phyloP scores from a whole-genome alignment of 2,329 filamentous ascomycete genomes.

The Graphium sp. region DNA sequence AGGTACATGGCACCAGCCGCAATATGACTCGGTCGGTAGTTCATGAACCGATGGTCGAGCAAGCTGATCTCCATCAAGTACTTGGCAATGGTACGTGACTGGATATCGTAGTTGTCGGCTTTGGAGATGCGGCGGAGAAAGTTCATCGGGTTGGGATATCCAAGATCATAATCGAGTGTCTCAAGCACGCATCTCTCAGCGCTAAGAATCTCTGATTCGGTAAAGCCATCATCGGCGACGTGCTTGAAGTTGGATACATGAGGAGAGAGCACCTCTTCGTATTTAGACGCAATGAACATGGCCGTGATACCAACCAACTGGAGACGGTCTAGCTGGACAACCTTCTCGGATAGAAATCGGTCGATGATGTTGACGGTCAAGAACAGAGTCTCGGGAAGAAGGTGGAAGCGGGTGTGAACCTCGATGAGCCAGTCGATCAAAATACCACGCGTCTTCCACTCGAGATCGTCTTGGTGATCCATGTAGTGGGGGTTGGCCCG shows the following conservation, averaged over 20 bases:
- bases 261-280: constrained; percentile 93
- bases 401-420: constrained; percentile 90
- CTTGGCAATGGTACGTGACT: constrained; percentile 91
- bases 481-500: constrained; percentile 90
- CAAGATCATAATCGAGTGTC: constrained; percentile 89
- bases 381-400: constrained; percentile 92
- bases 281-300: constrained; percentile 99
- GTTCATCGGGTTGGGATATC: constrained; percentile 99
- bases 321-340: constrained; percentile 88
- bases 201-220: constrained; percentile 84
- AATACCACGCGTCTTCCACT: constrained; percentile 98
- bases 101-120: constrained; percentile 98
- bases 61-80: constrained; percentile 96
- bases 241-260: constrained; percentile 95
- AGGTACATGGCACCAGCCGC: constrained; percentile 93
- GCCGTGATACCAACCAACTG: constrained; percentile 95
- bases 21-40: constrained; percentile 74
- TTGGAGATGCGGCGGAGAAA: constrained; percentile 97
- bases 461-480: constrained; percentile 80
- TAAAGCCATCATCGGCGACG: constrained; percentile 92
- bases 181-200: constrained; percentile 91
- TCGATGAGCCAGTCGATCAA: constrained; percentile 97
- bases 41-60: constrained; percentile 86
- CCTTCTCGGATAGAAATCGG: constrained; percentile 87
- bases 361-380: constrained; percentile 97